Percentiles rank a stretch among this genome's conserved stretches.
Conservation (phyloP, 73 alveolate genomes). For the Symbiodinium pilosum region DNA sequence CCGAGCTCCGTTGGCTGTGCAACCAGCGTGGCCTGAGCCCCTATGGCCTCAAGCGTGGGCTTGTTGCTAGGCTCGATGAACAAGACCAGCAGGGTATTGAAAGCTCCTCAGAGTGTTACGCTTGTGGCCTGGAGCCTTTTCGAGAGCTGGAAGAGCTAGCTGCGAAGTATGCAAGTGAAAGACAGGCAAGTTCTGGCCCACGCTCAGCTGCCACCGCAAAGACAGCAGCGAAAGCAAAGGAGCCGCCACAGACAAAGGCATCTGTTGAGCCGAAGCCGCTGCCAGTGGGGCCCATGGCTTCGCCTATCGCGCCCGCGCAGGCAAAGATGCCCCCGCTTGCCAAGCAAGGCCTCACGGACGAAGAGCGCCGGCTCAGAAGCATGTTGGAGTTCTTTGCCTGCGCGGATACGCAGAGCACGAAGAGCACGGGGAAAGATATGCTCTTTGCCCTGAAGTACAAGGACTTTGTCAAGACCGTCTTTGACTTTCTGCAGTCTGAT, state of each 20-base stretch:
- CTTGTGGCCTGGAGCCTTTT: conserved; percentile 71
- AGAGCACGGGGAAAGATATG: not conserved
- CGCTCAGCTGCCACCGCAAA: not conserved
- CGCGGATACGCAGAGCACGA: conserved; percentile 19
- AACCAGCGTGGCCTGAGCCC: conserved; percentile 54
- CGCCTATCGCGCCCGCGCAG: not conserved
- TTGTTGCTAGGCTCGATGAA: conserved; percentile 31
- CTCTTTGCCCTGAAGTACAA: conserved; percentile 33
- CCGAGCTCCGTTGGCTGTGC: conserved; percentile 92
- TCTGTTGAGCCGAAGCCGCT: not conserved
- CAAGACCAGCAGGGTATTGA: conserved; percentile 31
- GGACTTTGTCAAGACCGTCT: conserved; percentile 29
- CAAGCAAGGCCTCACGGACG: not conserved
- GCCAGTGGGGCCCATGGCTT: not conserved
- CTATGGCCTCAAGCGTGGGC: conserved; percentile 41
- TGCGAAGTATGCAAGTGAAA: not conserved
- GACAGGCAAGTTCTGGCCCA: not conserved
- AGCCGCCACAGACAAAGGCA: not conserved
- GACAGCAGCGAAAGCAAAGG: not conserved
- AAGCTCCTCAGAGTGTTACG: conserved; percentile 33
- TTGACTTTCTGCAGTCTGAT: conserved; percentile 38
- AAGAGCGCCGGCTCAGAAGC: conserved; percentile 47
- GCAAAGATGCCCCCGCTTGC: not conserved
- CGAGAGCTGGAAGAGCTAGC: conserved; percentile 64
- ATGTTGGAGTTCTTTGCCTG: conserved; percentile 70